These are phyloP conservation scores for Serendipita sp. DNA, from an alignment of 768 basidiomycete genomes.

Conservation along the genomic window DNA sequence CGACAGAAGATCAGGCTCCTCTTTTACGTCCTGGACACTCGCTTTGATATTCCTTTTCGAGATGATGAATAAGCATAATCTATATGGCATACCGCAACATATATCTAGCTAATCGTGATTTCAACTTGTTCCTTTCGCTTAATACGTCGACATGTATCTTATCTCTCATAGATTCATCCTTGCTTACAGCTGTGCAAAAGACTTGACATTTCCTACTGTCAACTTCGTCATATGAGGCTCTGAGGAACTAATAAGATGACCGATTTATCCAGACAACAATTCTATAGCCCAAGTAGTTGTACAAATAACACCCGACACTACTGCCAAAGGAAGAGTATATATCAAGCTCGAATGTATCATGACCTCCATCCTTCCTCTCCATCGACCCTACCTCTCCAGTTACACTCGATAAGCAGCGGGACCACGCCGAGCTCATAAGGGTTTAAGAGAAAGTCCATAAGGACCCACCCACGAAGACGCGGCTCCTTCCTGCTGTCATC, in stretches of 20 bases:
- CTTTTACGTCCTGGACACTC: not conserved
- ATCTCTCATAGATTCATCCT: too few relatives aligned
- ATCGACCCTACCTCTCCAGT: constrained; percentile 35
- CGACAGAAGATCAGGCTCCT: not conserved
- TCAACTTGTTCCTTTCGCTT: too few relatives aligned
- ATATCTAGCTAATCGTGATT: too few relatives aligned
- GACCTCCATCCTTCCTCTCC: constrained; percentile 11
- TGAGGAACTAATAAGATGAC: too few relatives aligned
- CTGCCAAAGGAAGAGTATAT: not conserved
- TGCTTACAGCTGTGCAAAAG: too few relatives aligned
- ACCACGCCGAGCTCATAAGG: constrained; percentile 37
- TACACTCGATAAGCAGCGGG: constrained; percentile 60
- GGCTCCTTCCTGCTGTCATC: constrained; percentile 19
- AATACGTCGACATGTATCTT: too few relatives aligned
- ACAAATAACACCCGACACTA: too few relatives aligned
- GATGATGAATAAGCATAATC: not conserved
- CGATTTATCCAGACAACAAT: too few relatives aligned
- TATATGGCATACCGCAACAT: not conserved
- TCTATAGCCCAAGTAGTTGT: too few relatives aligned
- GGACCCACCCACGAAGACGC: constrained; percentile 53
- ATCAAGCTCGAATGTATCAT: not conserved
- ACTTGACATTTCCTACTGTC: too few relatives aligned
- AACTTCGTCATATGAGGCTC: too few relatives aligned
- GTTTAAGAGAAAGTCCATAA: constrained; percentile 58
- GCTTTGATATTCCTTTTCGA: too few relatives aligned